These are phyloP conservation scores for Stereocaulon alpinum DNA, from an alignment of 495 filamentous ascomycete species.

Conservation along the genomic window DNA sequence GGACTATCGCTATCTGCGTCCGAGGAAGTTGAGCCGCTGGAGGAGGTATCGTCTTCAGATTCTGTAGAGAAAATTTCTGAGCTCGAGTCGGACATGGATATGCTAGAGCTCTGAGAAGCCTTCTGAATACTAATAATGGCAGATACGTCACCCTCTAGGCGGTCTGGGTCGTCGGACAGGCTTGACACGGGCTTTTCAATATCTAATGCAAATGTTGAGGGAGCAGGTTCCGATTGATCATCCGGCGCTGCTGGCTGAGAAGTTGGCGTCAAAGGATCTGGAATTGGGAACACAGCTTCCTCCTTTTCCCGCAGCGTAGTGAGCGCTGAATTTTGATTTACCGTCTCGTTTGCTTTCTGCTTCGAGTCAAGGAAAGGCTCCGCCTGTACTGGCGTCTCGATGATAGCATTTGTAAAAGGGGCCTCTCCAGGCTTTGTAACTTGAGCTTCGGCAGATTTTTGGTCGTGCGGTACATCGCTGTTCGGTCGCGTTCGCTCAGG, in stretches of 20 bases:
- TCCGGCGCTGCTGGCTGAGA: slow-evolving; percentile 17
- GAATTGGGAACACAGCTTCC: slow-evolving; percentile 13
- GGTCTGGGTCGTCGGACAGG: neutral
- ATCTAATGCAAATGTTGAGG: neutral
- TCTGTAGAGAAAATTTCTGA: slow-evolving; percentile 30
- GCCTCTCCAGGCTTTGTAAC: neutral
- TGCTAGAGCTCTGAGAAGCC: slow-evolving; percentile 13
- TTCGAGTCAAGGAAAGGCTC: neutral
- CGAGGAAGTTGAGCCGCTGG: slow-evolving; percentile 31
- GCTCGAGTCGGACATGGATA: slow-evolving; percentile 33
- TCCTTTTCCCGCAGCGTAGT: neutral
- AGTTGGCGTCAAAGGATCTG: slow-evolving; percentile 18
- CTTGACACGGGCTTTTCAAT: neutral
- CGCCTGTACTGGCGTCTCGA: neutral
- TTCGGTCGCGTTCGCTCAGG: slow-evolving; percentile 8
- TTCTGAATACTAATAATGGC: neutral
- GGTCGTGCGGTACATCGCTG: neutral
- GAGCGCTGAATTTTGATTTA: neutral
- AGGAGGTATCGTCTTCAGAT: slow-evolving; percentile 25
- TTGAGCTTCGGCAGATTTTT: neutral
- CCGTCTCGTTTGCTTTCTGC: neutral
- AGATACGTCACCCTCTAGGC: neutral
- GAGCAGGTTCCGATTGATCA: neutral
- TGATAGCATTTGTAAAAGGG: neutral
- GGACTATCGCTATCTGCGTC: slow-evolving; percentile 32